Percentiles rank a stretch among this genome's conserved stretches.
phyloP scores from a whole-genome alignment of 805 yeast species.

The Kurtzmaniella cleridarum region DNA sequence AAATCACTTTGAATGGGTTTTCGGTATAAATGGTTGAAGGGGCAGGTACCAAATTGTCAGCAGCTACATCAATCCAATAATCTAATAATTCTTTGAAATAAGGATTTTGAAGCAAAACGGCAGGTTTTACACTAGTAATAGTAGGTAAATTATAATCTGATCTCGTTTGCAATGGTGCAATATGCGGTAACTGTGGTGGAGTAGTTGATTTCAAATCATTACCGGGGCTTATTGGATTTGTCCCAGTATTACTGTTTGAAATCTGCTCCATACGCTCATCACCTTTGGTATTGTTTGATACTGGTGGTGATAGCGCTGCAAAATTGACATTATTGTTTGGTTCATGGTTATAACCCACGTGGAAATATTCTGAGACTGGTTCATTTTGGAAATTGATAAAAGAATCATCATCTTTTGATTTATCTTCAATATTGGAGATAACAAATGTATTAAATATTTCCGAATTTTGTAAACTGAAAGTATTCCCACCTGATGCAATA shows the following conservation, averaged over 20 bases:
- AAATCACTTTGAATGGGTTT: constrained; percentile 59
- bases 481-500: constrained; percentile 20
- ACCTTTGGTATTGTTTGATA: constrained; percentile 1
- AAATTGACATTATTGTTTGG: no score
- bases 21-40: constrained; percentile 49
- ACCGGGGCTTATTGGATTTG: constrained; percentile 8
- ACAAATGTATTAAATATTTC: constrained; percentile 23
- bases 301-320: not conserved
- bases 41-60: constrained; percentile 60
- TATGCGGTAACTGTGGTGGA: constrained; percentile 37
- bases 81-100: constrained; percentile 57
- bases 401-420: not conserved
- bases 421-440: constrained; percentile 6
- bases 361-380: not conserved
- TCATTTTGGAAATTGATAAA: no score
- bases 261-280: constrained; percentile 6
- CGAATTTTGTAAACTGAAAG: constrained; percentile 20
- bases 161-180: no score
- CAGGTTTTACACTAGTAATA: constrained; percentile 39
- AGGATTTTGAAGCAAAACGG: constrained; percentile 52
- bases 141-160: constrained; percentile 11
- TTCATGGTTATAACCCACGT: no score
- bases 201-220: constrained; percentile 13
- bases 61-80: constrained; percentile 56
- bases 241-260: not conserved